Evolutionary conservation across 305 asterid genomes (phyloP).

Genomic region (Solanum hybrid): DNA sequence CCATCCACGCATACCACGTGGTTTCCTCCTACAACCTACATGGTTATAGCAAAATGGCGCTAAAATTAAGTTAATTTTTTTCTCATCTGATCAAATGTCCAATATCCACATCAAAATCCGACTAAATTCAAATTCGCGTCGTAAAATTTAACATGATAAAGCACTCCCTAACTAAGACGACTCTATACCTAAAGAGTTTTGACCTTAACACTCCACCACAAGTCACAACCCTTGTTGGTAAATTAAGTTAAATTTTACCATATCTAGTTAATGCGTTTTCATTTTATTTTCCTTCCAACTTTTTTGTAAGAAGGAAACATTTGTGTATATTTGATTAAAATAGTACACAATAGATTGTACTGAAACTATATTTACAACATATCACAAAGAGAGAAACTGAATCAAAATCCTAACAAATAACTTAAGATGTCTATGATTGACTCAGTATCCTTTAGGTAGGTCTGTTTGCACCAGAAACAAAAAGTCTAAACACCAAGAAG

Average conservation of each 20-base stretch:
- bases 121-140: accelerated
- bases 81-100: no score
- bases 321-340: not conserved
- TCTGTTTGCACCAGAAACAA: not conserved
- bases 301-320: not conserved
- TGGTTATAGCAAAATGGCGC: not conserved
- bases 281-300: not conserved
- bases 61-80: not conserved
- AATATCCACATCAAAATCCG: not conserved
- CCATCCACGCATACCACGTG: not conserved
- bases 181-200: no score
- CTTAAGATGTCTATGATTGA: not conserved
- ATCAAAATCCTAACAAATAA: not conserved
- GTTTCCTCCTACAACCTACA: not conserved
- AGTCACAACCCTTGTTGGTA: not conserved
- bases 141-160: no score
- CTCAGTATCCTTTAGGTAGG: not conserved
- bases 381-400: not conserved
- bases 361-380: not conserved
- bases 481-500: not conserved
- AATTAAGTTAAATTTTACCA: not conserved
- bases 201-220: not conserved
- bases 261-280: not conserved
- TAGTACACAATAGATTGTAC: not conserved
- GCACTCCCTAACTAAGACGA: not conserved